Evolutionary conservation across 371 early-diverging fungal species (phyloP), one percentile per base, ranked within the genome.

Genomic region (Batkoa obscura): DNA sequence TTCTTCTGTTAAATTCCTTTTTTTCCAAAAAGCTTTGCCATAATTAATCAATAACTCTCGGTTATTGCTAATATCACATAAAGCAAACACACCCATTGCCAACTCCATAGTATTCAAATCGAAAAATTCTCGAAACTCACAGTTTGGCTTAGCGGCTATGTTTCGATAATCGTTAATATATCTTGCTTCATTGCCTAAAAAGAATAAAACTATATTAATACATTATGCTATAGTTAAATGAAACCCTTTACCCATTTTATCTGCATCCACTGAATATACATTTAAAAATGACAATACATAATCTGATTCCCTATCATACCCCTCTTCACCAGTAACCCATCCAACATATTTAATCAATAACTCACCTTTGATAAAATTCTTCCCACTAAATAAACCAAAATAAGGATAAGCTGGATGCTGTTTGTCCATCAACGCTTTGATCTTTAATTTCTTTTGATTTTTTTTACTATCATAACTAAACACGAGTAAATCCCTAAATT

Each of bases 21-120:
- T 30, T n/a, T 48, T 51, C 61, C 61, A 61, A 36, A 61, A 61
- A 3, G 57, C 43, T 61, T 61, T 58, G 8, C 61, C 61, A 43
- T 61, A 61, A 32, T 55, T 61, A n/a, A 58, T 58, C 10, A 54
- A 36, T 2, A 61, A 48, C 43, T 61, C 61, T 15, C 48, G 31
- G 13, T 58, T 54, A 42, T 52, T 50, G 41, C 52, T 50, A 49
- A 61, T 61, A 56, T 50, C 58, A 12, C 43, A 15, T 1, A 53
- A 42, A 10, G 61, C 30, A 15, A 58, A 55, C 15, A 61, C 49
- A 43, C 61, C 61, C 58, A 61, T 61, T 33, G 36, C 50, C 9
- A 58, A 13, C 32, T 54, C n/a, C 2, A 41, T 43, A 46, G 38
- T 58, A n/a, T 54, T 42, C 0, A 36, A 10, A 55, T 61, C 61